Percentiles rank a stretch among this genome's conserved stretches.
Conservation (phyloP, 441 rosid genomes). For the Erodium texanum region DNA sequence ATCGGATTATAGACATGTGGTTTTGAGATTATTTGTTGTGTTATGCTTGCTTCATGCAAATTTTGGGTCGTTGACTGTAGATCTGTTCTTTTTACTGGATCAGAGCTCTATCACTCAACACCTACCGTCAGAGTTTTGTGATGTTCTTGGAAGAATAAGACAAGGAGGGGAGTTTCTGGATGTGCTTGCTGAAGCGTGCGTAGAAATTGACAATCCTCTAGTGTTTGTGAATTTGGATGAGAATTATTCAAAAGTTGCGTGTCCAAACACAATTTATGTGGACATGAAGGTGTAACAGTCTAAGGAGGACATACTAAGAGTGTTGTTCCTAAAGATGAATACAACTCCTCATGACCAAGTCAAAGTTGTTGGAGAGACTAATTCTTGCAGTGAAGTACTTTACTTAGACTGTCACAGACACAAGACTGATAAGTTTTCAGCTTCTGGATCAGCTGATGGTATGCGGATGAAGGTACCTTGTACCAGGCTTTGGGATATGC, state of each 20-base stretch:
- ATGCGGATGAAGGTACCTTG: no score
- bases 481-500: slow-evolving; percentile 15
- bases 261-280: slow-evolving; percentile 26
- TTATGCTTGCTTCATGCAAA: slow-evolving; percentile 29
- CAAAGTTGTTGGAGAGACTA: no score
- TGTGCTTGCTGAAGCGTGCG: slow-evolving; percentile 27
- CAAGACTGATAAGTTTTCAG: no score
- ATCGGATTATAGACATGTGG: slow-evolving; percentile 18
- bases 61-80: slow-evolving; percentile 14
- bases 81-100: slow-evolving; percentile 19
- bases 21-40: slow-evolving; percentile 30
- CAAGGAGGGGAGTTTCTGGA: neutral
- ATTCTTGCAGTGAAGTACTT: neutral
- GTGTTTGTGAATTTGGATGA: slow-evolving; percentile 15
- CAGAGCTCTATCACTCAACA: slow-evolving; percentile 12
- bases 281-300: slow-evolving; percentile 22
- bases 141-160: slow-evolving; percentile 16
- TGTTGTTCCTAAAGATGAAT: slow-evolving; percentile 20
- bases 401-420: neutral
- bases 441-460: neutral
- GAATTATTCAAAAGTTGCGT: neutral
- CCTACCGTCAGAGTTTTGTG: slow-evolving; percentile 26
- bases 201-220: slow-evolving; percentile 21
- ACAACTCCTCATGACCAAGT: slow-evolving; percentile 1
- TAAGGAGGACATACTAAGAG: slow-evolving; percentile 22